These are phyloP conservation scores for Aureobasidium uvarum DNA, from an alignment of 2,329 filamentous ascomycete genomes.

Conservation along the genomic window DNA sequence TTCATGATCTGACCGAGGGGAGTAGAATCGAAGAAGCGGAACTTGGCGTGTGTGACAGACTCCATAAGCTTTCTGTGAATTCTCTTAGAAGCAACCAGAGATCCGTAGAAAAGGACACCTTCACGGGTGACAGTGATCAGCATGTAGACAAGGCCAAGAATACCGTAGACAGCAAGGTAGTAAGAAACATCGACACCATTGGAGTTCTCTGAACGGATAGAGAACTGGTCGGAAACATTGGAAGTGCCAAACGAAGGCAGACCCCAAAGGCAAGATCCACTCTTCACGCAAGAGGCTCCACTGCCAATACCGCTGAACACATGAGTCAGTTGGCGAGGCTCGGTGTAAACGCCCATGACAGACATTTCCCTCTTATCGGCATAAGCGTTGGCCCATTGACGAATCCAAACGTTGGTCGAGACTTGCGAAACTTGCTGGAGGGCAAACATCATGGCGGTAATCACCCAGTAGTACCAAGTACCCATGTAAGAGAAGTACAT, in stretches of 20 bases:
- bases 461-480: constrained; percentile 91
- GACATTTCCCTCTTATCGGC: constrained; percentile 46
- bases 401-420: constrained; percentile 90
- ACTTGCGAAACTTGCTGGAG: constrained; percentile 83
- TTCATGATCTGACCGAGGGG: constrained; percentile 97
- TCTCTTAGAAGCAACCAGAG: constrained; percentile 78
- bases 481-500: constrained; percentile 91
- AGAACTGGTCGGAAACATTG: constrained; percentile 12
- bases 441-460: constrained; percentile 71
- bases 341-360: constrained; percentile 38
- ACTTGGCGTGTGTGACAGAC: constrained; percentile 81
- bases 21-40: constrained; percentile 97
- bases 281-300: constrained; percentile 49
- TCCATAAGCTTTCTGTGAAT: constrained; percentile 78
- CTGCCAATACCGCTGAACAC: constrained; percentile 44
- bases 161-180: constrained; percentile 78
- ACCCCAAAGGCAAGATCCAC: constrained; percentile 52
- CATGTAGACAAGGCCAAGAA: constrained; percentile 75
- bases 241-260: constrained; percentile 35
- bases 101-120: constrained; percentile 87
- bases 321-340: constrained; percentile 44
- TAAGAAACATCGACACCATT: constrained; percentile 74
- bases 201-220: constrained; percentile 28
- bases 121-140: constrained; percentile 80
- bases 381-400: constrained; percentile 93